Conservation (phyloP, 2,329 filamentous ascomycete genomes). For the Ascochyta fabae region DNA sequence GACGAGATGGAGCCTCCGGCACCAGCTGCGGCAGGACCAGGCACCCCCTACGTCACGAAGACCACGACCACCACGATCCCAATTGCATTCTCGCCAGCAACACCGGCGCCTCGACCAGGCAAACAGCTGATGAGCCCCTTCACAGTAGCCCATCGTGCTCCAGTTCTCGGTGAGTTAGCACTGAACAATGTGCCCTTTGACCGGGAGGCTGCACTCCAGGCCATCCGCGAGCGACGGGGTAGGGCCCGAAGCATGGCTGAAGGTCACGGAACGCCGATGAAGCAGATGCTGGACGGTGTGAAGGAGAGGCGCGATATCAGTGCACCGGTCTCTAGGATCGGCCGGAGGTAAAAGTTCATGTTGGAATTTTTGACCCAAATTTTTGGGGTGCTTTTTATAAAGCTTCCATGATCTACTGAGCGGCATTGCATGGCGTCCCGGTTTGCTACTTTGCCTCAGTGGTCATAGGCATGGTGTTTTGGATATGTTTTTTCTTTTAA, state of each 20-base stretch:
- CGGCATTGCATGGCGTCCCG: slow-evolving; percentile 46
- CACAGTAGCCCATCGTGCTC: slow-evolving; percentile 46
- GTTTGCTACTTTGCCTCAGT: slow-evolving; percentile 14
- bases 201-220: slow-evolving; percentile 75
- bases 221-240: slow-evolving; percentile 75
- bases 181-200: slow-evolving; percentile 51
- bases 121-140: slow-evolving; percentile 40
- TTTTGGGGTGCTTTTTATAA: neutral
- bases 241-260: slow-evolving; percentile 72
- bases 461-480: slow-evolving; percentile 13
- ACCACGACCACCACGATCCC: slow-evolving; percentile 58
- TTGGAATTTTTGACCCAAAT: neutral
- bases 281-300: slow-evolving; percentile 62
- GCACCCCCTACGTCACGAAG: slow-evolving; percentile 39
- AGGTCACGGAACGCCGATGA: slow-evolving; percentile 66
- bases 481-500: slow-evolving; percentile 1
- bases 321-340: slow-evolving; percentile 48
- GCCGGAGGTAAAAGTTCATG: slow-evolving; percentile 27
- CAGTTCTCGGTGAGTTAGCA: slow-evolving; percentile 41
- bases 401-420: slow-evolving; percentile 28
- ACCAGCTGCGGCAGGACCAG: slow-evolving; percentile 34
- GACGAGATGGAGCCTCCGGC: slow-evolving; percentile 34
- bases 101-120: slow-evolving; percentile 40
- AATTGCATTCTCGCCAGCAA: slow-evolving; percentile 53
- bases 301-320: slow-evolving; percentile 56